Conservation (phyloP, 768 basidiomycete species). For the Megacollybia marginata region DNA sequence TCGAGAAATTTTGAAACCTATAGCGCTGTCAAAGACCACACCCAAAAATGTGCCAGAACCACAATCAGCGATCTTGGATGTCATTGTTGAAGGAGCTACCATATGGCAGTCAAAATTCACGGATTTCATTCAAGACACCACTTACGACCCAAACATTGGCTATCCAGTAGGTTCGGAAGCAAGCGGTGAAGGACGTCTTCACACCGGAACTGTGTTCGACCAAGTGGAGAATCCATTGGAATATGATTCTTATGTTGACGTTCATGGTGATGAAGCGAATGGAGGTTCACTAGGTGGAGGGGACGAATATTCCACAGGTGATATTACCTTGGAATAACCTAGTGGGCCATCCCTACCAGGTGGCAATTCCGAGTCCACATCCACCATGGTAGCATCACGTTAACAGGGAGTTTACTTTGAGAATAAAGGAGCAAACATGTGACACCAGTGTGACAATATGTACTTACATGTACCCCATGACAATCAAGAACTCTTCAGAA, state of each 20-base stretch:
- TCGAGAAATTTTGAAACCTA: too few relatives aligned
- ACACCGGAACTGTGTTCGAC: conserved; percentile 13
- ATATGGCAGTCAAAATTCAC: conserved; percentile 14
- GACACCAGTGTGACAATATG: too few relatives aligned
- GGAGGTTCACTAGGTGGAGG: conserved; percentile 10
- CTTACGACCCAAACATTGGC: conserved; percentile 14
- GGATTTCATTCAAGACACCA: conserved; percentile 13
- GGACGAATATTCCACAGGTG: conserved; percentile 6
- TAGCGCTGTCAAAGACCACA: conserved; percentile 4
- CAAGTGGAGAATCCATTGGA: conserved; percentile 5
- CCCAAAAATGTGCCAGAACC: not conserved
- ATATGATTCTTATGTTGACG: conserved; percentile 7
- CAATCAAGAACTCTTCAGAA: too few relatives aligned
- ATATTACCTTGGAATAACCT: not conserved
- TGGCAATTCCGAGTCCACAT: too few relatives aligned
- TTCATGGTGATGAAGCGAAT: conserved; percentile 5
- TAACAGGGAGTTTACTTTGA: too few relatives aligned
- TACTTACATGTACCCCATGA: too few relatives aligned
- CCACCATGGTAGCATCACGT: too few relatives aligned
- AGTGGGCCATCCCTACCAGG: conserved; percentile 1
- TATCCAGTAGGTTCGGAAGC: conserved; percentile 8
- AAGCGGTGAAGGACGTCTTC: conserved; percentile 1
- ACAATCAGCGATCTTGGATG: conserved; percentile 10
- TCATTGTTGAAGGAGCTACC: conserved; percentile 9
- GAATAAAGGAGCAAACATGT: too few relatives aligned